phyloP scores from a whole-genome alignment of 306 rosid species.

The Cercis canadensis region DNA sequence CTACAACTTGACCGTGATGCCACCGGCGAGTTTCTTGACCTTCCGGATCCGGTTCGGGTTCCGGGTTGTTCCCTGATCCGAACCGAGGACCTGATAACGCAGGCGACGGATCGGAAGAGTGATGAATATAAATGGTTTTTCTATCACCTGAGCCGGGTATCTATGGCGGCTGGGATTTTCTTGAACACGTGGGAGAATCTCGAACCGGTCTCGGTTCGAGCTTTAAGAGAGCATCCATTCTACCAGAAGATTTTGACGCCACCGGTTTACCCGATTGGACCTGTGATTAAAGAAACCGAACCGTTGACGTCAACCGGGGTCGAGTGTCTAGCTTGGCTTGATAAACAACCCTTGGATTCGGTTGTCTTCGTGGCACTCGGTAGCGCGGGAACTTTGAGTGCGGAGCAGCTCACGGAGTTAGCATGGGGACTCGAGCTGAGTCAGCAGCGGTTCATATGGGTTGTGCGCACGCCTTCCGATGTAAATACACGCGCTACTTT shows the following conservation, averaged over 20 bases:
- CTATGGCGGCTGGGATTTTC: slow-evolving; percentile 41
- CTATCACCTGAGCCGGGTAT: slow-evolving; percentile 35
- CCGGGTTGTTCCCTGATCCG: slow-evolving; percentile 44
- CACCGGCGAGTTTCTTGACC: slow-evolving; percentile 46
- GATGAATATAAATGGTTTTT: slow-evolving; percentile 43
- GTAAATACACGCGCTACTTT: neutral
- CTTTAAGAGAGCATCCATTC: slow-evolving; percentile 37
- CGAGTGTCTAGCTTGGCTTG: slow-evolving; percentile 48
- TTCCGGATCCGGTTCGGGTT: slow-evolving; percentile 44
- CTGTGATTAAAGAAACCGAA: slow-evolving; percentile 40
- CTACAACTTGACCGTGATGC: slow-evolving; percentile 45
- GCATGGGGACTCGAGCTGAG: slow-evolving; percentile 54
- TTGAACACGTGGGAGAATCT: slow-evolving; percentile 52
- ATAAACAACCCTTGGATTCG: slow-evolving; percentile 44
- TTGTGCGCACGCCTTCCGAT: slow-evolving; percentile 39
- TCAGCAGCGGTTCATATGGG: slow-evolving; percentile 49
- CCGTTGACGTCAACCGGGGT: neutral
- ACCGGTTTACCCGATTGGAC: slow-evolving; percentile 40
- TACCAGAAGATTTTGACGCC: slow-evolving; percentile 25
- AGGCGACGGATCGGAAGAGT: slow-evolving; percentile 30
- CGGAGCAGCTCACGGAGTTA: slow-evolving; percentile 41
- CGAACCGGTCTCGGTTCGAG: slow-evolving; percentile 37
- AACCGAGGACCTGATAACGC: slow-evolving; percentile 43
- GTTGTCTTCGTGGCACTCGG: slow-evolving; percentile 48
- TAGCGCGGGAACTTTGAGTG: slow-evolving; percentile 43